A percentile compares a stretch with the other conserved stretches of the same genome.
Conservation (phyloP, 805 yeast species). For the Ogataea pilisensis region DNA sequence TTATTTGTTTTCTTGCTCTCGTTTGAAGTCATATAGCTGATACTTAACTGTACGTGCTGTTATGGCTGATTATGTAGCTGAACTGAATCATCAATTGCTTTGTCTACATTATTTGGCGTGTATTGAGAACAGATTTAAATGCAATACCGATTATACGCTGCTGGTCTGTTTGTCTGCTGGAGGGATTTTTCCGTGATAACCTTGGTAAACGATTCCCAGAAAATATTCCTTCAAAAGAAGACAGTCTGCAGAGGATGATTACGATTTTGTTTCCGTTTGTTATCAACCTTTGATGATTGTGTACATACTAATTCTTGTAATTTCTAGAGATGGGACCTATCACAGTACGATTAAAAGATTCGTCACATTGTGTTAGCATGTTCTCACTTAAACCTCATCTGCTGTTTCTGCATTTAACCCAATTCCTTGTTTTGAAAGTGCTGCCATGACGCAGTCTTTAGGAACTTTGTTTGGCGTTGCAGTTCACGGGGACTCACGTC, state of each 20-base stretch:
- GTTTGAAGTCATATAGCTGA: too few relatives aligned
- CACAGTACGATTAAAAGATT: too few relatives aligned
- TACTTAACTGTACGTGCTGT: not conserved
- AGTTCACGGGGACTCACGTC: too few relatives aligned
- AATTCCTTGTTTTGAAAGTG: too few relatives aligned
- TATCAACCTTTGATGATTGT: conserved; percentile 14
- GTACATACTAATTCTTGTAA: conserved; percentile 4
- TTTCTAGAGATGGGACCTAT: not conserved
- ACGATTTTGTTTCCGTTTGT: conserved; percentile 3
- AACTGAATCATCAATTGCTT: not conserved
- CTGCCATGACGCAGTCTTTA: too few relatives aligned
- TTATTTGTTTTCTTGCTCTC: too few relatives aligned
- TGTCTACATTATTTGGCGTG: not conserved
- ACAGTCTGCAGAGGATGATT: conserved; percentile 14
- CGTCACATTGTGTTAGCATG: too few relatives aligned
- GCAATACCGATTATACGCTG: too few relatives aligned
- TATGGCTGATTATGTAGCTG: not conserved
- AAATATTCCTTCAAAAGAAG: conserved; percentile 18
- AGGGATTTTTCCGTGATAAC: conserved; percentile 9
- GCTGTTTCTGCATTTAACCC: too few relatives aligned
- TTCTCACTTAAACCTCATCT: too few relatives aligned
- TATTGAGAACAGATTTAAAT: not conserved
- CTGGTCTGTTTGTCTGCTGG: too few relatives aligned
- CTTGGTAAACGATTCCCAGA: conserved; percentile 58
- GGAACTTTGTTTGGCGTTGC: too few relatives aligned